phyloP scores from a whole-genome alignment of 2,329 filamentous ascomycete genomes.

The Decorospora gaudefroyi region DNA sequence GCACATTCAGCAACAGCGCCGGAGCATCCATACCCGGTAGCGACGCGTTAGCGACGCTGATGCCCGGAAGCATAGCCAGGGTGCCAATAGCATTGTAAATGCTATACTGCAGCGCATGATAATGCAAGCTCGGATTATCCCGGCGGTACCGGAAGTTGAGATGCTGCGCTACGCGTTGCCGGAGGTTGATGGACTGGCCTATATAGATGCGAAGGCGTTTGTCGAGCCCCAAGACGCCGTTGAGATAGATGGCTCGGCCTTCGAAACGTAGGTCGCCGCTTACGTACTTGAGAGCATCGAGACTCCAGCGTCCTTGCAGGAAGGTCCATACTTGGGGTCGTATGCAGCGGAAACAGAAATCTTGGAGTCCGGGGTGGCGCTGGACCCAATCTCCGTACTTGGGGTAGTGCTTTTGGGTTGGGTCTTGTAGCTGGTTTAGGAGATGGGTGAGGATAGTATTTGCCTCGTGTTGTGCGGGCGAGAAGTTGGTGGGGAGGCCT shows the following conservation, averaged over 20 bases:
- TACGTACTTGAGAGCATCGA: conserved; percentile 31
- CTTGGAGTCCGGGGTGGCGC: conserved; percentile 24
- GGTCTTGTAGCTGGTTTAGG: conserved; percentile 20
- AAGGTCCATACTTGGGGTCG: conserved; percentile 31
- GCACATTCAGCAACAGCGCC: conserved; percentile 36
- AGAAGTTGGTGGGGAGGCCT: not conserved
- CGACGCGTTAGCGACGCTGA: conserved; percentile 13
- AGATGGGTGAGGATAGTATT: conserved; percentile 29
- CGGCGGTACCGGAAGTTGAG: conserved; percentile 43
- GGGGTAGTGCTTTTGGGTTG: conserved; percentile 20
- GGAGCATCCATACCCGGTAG: conserved; percentile 35
- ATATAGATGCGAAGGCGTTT: conserved; percentile 36
- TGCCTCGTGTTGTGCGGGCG: conserved; percentile 31
- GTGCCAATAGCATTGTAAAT: conserved; percentile 37
- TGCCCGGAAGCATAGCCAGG: conserved; percentile 25
- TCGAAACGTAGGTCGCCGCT: conserved; percentile 32
- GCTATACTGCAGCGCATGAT: conserved; percentile 38
- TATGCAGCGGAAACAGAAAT: conserved; percentile 26
- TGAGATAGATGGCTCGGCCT: conserved; percentile 33
- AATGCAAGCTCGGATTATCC: conserved; percentile 43
- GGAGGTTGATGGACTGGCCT: conserved; percentile 39
- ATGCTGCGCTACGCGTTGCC: conserved; percentile 37
- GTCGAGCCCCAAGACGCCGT: conserved; percentile 34
- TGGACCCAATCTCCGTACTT: conserved; percentile 29
- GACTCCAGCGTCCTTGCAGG: conserved; percentile 25